Conservation (phyloP, 23 red algal genomes). For the Cyanidioschyzon merolae region DNA sequence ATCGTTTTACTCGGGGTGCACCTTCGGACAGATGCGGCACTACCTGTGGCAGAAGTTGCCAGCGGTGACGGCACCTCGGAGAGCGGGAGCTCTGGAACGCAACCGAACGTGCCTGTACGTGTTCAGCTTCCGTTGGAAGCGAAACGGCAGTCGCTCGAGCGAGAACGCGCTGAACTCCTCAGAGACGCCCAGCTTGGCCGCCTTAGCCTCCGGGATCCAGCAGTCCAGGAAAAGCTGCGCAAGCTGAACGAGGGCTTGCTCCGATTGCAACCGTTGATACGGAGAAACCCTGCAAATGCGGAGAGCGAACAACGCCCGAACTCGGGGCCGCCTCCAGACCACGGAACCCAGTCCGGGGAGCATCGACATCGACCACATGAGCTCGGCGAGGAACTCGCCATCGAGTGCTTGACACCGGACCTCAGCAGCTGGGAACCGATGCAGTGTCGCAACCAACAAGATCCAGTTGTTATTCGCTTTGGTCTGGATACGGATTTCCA, state of each 20-base stretch:
- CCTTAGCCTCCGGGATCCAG: not conserved
- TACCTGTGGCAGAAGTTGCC: too few relatives aligned
- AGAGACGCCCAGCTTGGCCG: not conserved
- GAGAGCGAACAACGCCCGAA: not conserved
- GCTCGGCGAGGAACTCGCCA: not conserved
- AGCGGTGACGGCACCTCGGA: too few relatives aligned
- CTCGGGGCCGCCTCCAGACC: not conserved
- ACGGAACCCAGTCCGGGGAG: not conserved
- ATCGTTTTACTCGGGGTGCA: too few relatives aligned
- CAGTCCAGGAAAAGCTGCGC: not conserved
- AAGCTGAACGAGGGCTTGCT: not conserved
- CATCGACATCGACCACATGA: not conserved
- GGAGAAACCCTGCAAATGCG: not conserved
- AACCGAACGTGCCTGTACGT: too few relatives aligned
- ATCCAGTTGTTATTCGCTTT: not conserved
- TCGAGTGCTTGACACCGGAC: conserved; percentile 4
- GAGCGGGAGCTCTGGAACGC: too few relatives aligned
- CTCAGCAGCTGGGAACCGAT: not conserved
- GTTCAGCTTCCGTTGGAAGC: not conserved
- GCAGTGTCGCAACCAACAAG: not conserved
- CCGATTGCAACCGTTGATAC: not conserved
- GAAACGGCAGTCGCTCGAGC: not conserved
- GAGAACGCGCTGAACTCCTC: not conserved
- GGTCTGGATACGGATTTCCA: conserved; percentile 4
- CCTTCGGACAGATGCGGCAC: too few relatives aligned